Base-by-base conservation (phyloP, 768 basidiomycete species). In the Calvatia gigantea region DNA sequence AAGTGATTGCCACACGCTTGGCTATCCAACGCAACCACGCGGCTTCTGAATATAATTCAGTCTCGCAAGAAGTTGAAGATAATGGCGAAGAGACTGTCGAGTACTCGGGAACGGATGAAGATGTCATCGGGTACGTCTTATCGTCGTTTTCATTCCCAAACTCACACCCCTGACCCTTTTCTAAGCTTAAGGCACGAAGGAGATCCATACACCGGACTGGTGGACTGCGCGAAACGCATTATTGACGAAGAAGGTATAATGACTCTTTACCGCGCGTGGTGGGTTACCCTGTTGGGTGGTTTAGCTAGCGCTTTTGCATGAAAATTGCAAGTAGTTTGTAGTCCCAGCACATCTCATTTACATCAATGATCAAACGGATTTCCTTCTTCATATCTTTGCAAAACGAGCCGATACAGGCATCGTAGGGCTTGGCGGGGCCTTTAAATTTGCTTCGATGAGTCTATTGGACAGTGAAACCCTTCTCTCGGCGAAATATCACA, bases 1-100 rank as follows among this genome's bases (percentile, higher is more conserved):
- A 94, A 64, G 90, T 94, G 27, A 86, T 93, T 46, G 69, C 83
- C 12, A 88, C 86, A 12, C 76, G 90, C 46, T 78, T 94, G 4
- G 87, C 90, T 17, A 87, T 94, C 54, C 91, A 94, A 64, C 82
- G 91, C 51, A 94, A 93, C 60, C 90, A 92, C 60, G 83, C 86
- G 6, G 84, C 86, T 14, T 72, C 84, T 4, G 88, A 87, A 53
- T 89, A 82, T 64, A 87, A 89, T 59, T 85, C 88, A 1, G 82
- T 89, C 28, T 72, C 83, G 3, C 87, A 90, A 64, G 89, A 92
- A 61, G 82, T 82, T 15, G 85, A 86, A 37, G 83, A 81, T 5
- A 85, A 87, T 61, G 73, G 72, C 2, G 80, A 89, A 55, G 80
- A 82, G 43, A 70, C 73, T 1, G 69, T 73, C 4, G 87, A 89